Conservation (phyloP, 2,329 filamentous ascomycete species). For the Talaromyces funiculosus region DNA sequence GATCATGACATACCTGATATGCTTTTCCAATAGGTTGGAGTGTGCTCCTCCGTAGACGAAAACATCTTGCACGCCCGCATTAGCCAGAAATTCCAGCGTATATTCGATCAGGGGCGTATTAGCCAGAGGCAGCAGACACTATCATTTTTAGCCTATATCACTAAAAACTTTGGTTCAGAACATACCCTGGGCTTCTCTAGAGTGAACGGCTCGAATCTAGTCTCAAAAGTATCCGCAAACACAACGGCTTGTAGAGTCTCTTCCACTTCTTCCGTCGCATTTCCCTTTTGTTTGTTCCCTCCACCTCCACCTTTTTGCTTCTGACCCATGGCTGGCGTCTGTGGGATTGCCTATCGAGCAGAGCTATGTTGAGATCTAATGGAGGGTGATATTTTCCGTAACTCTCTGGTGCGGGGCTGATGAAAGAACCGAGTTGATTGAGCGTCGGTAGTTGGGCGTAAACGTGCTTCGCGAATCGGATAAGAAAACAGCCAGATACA, state of each 20-base stretch:
- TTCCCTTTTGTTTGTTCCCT: slow-evolving; percentile 25
- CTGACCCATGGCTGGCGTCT: slow-evolving; percentile 24
- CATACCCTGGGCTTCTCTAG: slow-evolving; percentile 79
- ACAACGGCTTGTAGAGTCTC: slow-evolving; percentile 60
- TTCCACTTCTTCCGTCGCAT: slow-evolving; percentile 53
- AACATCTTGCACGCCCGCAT: slow-evolving; percentile 90
- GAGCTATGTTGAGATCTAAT: too few relatives aligned
- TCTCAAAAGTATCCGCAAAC: slow-evolving; percentile 89
- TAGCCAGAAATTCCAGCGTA: slow-evolving; percentile 90
- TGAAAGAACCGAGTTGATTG: background rate
- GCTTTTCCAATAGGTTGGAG: slow-evolving; percentile 77
- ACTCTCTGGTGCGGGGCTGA: background rate
- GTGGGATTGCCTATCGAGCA: background rate
- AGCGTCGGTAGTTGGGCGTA: background rate
- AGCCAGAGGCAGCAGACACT: slow-evolving; percentile 89
- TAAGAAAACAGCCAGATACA: background rate
- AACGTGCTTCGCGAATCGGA: background rate
- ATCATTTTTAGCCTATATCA: slow-evolving; percentile 1
- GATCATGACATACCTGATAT: slow-evolving; percentile 56
- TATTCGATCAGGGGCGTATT: slow-evolving; percentile 97
- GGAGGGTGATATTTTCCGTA: background rate
- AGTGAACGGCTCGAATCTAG: slow-evolving; percentile 82
- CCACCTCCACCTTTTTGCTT: slow-evolving; percentile 26
- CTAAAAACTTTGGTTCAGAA: slow-evolving; percentile 9
- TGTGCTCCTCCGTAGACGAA: slow-evolving; percentile 89